Evolutionary conservation across 345 rosid species (phyloP), one percentile per base, ranked within the genome.

Genomic region (Streptanthus diversifolius): DNA sequence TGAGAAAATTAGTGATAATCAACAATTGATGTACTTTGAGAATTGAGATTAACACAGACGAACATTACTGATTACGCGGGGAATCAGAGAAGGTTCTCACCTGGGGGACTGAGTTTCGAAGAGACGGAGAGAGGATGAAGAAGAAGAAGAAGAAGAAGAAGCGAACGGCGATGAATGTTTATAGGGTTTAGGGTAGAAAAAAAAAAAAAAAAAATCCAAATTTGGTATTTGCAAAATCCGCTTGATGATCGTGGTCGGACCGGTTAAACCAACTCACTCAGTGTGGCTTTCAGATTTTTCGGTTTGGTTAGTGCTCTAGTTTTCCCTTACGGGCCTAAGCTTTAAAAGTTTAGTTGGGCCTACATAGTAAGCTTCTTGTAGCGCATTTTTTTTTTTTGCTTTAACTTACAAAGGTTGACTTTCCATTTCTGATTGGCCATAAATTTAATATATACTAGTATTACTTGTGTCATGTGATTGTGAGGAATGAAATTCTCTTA

Each of bases 121-220:
- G 56, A 30, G 56, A 19, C 7, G 25, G 33, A 52, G 35, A n/a
- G 12, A 25, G 15, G 39, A 25, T 0, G 43, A 41, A 19, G 19
- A 49, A 6, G n/a, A 25, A 0, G 43, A 41, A 19, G 19, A 49
- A 6, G n/a, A 40, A 19, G 9, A 37, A 36, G 1, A 18, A 30
- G 63, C 55, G 56, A 64, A 73, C 64, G 71, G 57, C 71, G 65
- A 33, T 11, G 58, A 65, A 55, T 44, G 40, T 13, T 27, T 30
- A 47, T 73, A 65, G 66, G 77, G 77, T 65, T 73, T 54, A 72
- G 37, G 4, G 43, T 24, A 17, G 1, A 11, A 4, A 0, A 9
- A 22, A 49, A n/a, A 2, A 11, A 4, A 0, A 9, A 22, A 49
- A n/a, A 3, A 25, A 25, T 37, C 61, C 0, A 8, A 14, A n/a